Conservation (phyloP, 1,284 basidiomycete genomes). For the Marasmius sp. region DNA sequence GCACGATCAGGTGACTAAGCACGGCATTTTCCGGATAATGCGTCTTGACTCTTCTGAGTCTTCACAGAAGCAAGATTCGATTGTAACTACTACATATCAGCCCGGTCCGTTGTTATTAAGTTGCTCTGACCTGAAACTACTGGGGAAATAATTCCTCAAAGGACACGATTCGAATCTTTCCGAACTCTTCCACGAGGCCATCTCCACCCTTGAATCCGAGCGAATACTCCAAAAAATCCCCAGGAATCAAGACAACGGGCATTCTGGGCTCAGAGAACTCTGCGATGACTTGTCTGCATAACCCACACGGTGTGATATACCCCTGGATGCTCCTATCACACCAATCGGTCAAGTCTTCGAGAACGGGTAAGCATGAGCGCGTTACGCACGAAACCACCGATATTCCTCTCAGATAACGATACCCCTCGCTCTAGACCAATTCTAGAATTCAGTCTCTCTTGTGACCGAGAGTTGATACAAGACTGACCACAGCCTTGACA, state of each 20-base stretch:
- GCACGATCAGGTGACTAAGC: too few relatives aligned
- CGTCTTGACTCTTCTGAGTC: too few relatives aligned
- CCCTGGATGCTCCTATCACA: conserved; percentile 9
- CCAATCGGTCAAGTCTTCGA: neutral
- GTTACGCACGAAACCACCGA: conserved; percentile 69
- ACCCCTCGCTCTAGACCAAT: conserved; percentile 69
- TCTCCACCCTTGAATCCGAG: neutral
- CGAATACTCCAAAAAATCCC: conserved; percentile 28
- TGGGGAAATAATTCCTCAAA: too few relatives aligned
- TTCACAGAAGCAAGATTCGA: too few relatives aligned
- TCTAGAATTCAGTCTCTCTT: conserved; percentile 5
- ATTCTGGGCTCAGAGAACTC: conserved; percentile 82
- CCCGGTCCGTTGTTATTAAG: too few relatives aligned
- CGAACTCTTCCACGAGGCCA: too few relatives aligned
- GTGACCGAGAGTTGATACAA: neutral
- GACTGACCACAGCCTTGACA: conserved; percentile 79
- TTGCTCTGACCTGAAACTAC: too few relatives aligned
- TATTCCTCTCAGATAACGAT: conserved; percentile 63
- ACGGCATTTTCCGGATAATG: too few relatives aligned
- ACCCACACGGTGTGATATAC: conserved; percentile 81
- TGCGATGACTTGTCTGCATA: conserved; percentile 89
- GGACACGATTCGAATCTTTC: too few relatives aligned
- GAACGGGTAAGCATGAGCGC: neutral
- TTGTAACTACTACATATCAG: too few relatives aligned
- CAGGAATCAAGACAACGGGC: conserved; percentile 78